phyloP scores from a whole-genome alignment of 2,329 filamentous ascomycete species.

The Colletotrichum theobromicola region DNA sequence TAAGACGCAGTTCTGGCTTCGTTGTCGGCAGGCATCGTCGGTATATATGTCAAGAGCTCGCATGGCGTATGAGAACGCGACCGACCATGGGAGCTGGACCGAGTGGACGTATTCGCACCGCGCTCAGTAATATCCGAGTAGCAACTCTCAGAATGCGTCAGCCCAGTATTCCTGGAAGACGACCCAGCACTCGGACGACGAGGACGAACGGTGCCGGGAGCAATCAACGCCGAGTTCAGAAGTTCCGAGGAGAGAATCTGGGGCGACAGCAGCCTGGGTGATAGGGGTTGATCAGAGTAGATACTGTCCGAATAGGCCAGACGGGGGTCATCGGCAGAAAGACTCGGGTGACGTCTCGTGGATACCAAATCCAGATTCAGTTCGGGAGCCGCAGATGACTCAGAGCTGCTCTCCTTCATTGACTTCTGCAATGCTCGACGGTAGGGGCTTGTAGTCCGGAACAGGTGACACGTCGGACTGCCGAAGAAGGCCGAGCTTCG shows the following conservation, averaged over 20 bases:
- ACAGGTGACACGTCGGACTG: conserved; percentile 55
- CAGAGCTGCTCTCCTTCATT: conserved; percentile 38
- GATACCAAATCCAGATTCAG: conserved; percentile 39
- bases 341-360: conserved; percentile 42
- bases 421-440: conserved; percentile 54
- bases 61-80: neutral
- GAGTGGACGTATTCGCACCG: neutral
- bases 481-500: conserved; percentile 57
- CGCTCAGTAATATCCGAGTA: neutral
- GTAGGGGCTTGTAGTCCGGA: conserved; percentile 61
- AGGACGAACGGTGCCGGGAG: neutral
- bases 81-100: neutral
- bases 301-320: conserved; percentile 52
- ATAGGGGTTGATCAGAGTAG: conserved; percentile 43
- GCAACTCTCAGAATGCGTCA: neutral
- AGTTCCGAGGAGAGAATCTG: neutral
- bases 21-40: conserved; percentile 32
- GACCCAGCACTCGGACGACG: neutral
- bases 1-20: conserved; percentile 39
- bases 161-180: too few relatives aligned
- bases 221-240: neutral
- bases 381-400: conserved; percentile 23
- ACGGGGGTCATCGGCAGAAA: conserved; percentile 43
- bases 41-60: neutral
- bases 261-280: neutral